These are phyloP conservation scores for Neodidymelliopsis sp. DNA, from an alignment of 2,329 filamentous ascomycete species.

Conservation along the genomic window DNA sequence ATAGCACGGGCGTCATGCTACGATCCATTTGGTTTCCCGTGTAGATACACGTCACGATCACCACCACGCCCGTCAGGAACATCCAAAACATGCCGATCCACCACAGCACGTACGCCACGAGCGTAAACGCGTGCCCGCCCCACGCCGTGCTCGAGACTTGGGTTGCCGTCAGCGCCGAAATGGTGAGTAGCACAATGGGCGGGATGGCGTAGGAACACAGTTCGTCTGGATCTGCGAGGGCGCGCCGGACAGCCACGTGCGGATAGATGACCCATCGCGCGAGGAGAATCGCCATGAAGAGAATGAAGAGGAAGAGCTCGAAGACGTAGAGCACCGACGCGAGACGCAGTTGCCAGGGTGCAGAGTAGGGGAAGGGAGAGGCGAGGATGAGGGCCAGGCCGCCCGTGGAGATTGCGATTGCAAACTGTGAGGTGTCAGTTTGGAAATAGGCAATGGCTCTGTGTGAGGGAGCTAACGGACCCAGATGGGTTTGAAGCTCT, in stretches of 20 bases:
- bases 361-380: conserved; percentile 10
- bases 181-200: conserved; percentile 11
- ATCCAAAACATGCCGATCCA: conserved; percentile 15
- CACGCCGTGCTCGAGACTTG: conserved; percentile 6
- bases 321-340: conserved; percentile 10
- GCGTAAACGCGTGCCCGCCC: conserved; percentile 13
- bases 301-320: conserved; percentile 1
- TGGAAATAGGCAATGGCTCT: background rate
- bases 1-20: conserved; percentile 12
- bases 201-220: conserved; percentile 13
- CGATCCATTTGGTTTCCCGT: conserved; percentile 13
- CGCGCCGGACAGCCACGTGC: conserved; percentile 9
- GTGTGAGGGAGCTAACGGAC: background rate
- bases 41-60: conserved; percentile 11
- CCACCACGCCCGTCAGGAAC: conserved; percentile 10
- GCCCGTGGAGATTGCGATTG: conserved; percentile 9
- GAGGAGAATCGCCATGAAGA: background rate
- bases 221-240: conserved; percentile 11
- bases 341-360: conserved; percentile 13
- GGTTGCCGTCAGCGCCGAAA: conserved; percentile 8
- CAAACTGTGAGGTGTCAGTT: conserved; percentile 1
- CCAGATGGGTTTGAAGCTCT: conserved; percentile 15
- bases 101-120: conserved; percentile 12
- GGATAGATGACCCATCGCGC: conserved; percentile 12
- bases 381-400: conserved; percentile 13